Conservation (phyloP, 2,329 filamentous ascomycete species). For the Scleromitrula shiraiana region DNA sequence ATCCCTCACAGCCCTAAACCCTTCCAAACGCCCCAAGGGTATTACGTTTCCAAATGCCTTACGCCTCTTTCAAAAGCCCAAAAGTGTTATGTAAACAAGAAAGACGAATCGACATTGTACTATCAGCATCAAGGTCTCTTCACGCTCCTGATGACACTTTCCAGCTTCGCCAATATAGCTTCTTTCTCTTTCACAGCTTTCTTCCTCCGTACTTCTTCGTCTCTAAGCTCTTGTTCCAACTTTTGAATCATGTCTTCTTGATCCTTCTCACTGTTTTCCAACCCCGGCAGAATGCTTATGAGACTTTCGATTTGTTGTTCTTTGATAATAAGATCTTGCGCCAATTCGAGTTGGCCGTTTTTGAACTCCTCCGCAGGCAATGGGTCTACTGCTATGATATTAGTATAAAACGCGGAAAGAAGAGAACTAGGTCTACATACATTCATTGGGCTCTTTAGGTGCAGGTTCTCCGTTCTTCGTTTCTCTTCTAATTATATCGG, state of each 20-base stretch:
- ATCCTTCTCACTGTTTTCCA: conserved; percentile 70
- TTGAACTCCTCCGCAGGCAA: conserved; percentile 57
- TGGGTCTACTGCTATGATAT: conserved; percentile 43
- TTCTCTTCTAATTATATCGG: conserved; percentile 51
- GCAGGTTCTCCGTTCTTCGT: conserved; percentile 30
- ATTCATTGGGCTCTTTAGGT: conserved; percentile 16
- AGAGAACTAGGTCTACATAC: conserved; percentile 1
- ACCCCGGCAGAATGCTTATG: conserved; percentile 65
- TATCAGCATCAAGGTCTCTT: conserved; percentile 52
- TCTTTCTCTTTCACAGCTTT: conserved; percentile 58
- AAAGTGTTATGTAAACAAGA: too few species aligned
- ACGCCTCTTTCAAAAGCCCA: too few species aligned
- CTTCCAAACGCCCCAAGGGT: background rate
- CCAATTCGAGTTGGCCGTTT: conserved; percentile 62
- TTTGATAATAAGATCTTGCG: conserved; percentile 68
- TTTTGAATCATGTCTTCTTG: conserved; percentile 61
- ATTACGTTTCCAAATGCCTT: background rate
- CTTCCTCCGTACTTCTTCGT: conserved; percentile 53
- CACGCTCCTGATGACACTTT: conserved; percentile 52
- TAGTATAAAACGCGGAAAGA: conserved; percentile 11
- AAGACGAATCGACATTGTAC: too few species aligned
- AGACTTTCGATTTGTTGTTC: conserved; percentile 77
- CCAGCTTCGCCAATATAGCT: conserved; percentile 50
- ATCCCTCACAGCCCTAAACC: background rate
- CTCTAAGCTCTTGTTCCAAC: conserved; percentile 56